These are phyloP conservation scores for Saccharomycopsis capsularis DNA, from an alignment of 805 yeast species.

Conservation along the genomic window DNA sequence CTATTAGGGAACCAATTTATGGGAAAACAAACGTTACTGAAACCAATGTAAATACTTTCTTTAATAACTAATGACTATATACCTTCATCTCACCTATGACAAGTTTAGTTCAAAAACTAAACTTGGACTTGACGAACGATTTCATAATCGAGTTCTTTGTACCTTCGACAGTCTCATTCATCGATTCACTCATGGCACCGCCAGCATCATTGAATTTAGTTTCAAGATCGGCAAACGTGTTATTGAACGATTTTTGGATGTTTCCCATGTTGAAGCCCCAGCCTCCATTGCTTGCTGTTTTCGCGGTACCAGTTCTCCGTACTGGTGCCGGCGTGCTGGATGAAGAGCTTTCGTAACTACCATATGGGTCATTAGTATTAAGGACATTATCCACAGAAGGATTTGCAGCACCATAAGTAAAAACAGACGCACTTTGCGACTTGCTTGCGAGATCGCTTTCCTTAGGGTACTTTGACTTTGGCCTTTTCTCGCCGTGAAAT, in stretches of 20 bases:
- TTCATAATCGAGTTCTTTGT: constrained; percentile 45
- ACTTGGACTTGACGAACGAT: constrained; percentile 45
- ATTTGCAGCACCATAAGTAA: constrained; percentile 19
- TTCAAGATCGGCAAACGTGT: constrained; percentile 47
- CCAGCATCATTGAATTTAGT: constrained; percentile 54
- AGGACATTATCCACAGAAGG: no score
- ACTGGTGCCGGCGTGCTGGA: neutral
- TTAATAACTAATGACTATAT: no score
- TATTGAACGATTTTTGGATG: constrained; percentile 40
- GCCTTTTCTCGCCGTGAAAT: constrained; percentile 71
- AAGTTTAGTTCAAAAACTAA: constrained; percentile 25
- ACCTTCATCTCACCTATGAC: no score
- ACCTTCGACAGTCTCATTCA: constrained; percentile 45
- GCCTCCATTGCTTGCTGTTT: constrained; percentile 29
- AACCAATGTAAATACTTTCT: no score
- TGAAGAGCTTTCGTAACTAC: neutral
- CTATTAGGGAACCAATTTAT: no score
- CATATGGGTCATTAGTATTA: constrained; percentile 2
- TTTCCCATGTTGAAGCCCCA: constrained; percentile 35
- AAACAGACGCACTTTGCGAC: constrained; percentile 28
- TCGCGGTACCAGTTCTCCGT: neutral
- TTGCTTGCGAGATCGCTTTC: constrained; percentile 55
- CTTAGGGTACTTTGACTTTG: constrained; percentile 42
- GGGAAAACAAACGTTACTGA: no score
- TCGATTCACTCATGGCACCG: constrained; percentile 42